Evolutionary conservation across 208 protist genomes (phyloP), one percentile per base, ranked within the genome.

Genomic region (Angomonas deanei): DNA sequence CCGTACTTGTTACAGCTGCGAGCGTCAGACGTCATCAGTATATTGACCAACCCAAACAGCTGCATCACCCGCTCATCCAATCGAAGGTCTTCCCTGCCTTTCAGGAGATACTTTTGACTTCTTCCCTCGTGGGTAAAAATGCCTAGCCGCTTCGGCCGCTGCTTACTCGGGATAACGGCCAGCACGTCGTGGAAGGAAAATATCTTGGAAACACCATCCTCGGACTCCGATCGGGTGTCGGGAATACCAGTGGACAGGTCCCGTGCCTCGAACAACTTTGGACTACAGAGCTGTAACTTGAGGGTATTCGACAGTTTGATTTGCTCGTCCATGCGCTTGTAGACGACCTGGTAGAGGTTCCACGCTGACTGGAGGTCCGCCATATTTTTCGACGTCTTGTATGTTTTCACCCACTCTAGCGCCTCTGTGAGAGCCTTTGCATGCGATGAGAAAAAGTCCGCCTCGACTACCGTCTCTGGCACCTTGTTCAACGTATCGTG

Each of bases 41-140:
- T 98, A 82, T 99, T 99, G 17, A 99, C 97, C 3, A 99, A 85
- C 2, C 96, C 95, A 82, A 99, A 99, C 34, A 99, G 91, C 86
- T 99, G 98, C 99, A 99, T 99, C 19, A 99, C 98, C 30, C 99
- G 86, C 85, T 99, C 99, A 74, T 99, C 99, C 80, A 98, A 93
- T 17, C 98, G 82, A 21, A 98, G 74, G 74, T 98, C 97, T 77
- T 99, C 98, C 39, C 96, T 89, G 27, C 97, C 99, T 70, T 99
- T 99, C 8, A 99, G 84, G 32, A 99, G 82, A 80, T 98, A 99
- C 56, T 92, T 82, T 76, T 99, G 98, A n/a, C 79, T 82, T 10
- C 78, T 58, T 3, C 97, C 98, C 74, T 99, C 96, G n/a, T 62
- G 78, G 30, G 97, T 98, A 33, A 88, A 74, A 10, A 99, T 84